A percentile compares a stretch with the other conserved stretches of the same genome.
Evolutionary conservation across 2,329 filamentous ascomycete genomes (phyloP).

Genomic region (Botrytis fragariae): DNA sequence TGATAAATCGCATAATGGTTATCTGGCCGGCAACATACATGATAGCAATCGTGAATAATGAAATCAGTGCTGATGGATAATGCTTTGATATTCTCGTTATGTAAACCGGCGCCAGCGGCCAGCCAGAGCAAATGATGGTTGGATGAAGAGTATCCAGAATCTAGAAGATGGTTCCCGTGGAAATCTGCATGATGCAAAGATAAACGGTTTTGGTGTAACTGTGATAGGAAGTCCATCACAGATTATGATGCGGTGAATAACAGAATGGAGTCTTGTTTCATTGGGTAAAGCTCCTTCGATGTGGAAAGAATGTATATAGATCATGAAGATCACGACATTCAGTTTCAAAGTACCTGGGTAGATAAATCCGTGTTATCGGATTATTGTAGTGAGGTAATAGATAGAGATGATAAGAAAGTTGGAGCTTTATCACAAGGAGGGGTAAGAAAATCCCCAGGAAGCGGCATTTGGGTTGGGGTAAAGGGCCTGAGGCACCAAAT

Average conservation of each 20-base stretch:
- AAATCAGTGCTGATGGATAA: conserved; percentile 1
- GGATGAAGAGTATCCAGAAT: background rate
- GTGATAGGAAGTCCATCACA: conserved; percentile 5
- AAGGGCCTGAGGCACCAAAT: background rate
- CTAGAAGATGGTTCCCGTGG: background rate
- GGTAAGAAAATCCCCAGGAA: background rate
- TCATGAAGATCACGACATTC: conserved; percentile 4
- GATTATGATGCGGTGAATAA: background rate
- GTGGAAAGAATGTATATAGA: background rate
- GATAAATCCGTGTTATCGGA: background rate
- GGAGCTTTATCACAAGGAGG: conserved; percentile 20
- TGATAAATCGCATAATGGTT: background rate
- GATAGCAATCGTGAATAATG: conserved; percentile 16
- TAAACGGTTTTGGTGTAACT: conserved; percentile 9
- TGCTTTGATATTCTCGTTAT: conserved; percentile 4
- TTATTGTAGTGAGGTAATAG: conserved; percentile 18
- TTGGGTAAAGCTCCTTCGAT: background rate
- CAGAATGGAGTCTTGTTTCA: background rate
- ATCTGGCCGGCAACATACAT: conserved; percentile 10
- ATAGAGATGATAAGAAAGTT: conserved; percentile 18
- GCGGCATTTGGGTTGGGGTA: background rate
- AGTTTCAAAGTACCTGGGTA: background rate
- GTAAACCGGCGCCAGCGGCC: background rate
- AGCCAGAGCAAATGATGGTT: conserved; percentile 7
- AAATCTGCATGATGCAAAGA: conserved; percentile 12